Conservation (phyloP, 208 protist genomes). For the Crithidia brevicula region DNA sequence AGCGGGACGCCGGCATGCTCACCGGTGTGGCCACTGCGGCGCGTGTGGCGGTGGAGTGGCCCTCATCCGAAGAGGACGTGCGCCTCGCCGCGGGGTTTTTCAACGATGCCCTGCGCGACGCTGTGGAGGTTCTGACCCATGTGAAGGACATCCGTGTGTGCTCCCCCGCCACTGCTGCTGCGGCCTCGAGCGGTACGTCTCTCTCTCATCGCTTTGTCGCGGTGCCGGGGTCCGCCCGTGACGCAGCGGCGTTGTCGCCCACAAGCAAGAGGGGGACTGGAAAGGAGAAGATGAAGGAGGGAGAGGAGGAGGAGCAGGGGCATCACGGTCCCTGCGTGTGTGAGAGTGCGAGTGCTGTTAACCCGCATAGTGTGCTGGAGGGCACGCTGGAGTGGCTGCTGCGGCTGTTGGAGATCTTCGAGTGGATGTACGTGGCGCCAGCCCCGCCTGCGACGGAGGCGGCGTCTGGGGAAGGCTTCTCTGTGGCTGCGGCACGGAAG, state of each 20-base stretch:
- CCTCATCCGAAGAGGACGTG: constrained; percentile 5
- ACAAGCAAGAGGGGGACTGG: too few relatives aligned
- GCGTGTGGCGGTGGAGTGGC: constrained; percentile 22
- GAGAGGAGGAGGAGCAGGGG: neutral
- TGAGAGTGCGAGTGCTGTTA: constrained; percentile 40
- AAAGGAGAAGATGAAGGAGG: too few relatives aligned
- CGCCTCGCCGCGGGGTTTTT: constrained; percentile 18
- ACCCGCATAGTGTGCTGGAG: constrained; percentile 43
- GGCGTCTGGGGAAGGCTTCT: neutral
- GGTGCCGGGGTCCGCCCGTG: neutral
- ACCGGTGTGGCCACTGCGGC: constrained; percentile 13
- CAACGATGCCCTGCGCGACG: constrained; percentile 18
- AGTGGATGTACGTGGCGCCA: constrained; percentile 27
- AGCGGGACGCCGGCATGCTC: neutral
- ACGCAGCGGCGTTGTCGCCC: neutral
- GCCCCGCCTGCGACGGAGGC: neutral
- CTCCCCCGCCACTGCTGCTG: neutral
- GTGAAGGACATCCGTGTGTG: neutral
- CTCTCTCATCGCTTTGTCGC: constrained; percentile 4
- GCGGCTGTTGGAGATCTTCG: constrained; percentile 31
- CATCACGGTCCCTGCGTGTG: neutral
- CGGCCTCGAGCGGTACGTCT: neutral
- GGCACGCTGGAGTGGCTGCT: constrained; percentile 44
- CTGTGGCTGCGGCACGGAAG: neutral
- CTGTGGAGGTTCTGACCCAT: constrained; percentile 4